phyloP scores from a whole-genome alignment of 2,329 filamentous ascomycete genomes.

The Ustulina deusta region DNA sequence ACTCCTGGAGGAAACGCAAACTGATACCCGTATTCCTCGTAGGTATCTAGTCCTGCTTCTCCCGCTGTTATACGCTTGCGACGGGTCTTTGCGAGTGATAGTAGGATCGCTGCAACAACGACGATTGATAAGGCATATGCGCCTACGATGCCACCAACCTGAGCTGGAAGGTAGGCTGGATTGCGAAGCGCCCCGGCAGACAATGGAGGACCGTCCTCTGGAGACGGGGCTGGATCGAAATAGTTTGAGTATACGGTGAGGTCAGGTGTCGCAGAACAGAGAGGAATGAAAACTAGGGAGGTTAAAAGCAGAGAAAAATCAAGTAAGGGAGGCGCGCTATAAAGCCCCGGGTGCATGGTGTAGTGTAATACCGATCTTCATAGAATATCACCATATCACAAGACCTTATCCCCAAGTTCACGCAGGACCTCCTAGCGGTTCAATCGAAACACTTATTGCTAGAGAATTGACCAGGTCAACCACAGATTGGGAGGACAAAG shows the following conservation, averaged over 20 bases:
- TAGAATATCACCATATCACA: constrained; percentile 45
- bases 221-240: constrained; percentile 67
- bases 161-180: constrained; percentile 76
- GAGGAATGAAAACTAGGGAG: constrained; percentile 45
- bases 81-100: constrained; percentile 69
- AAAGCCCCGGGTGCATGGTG: constrained; percentile 52
- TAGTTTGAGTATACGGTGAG: constrained; percentile 53
- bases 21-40: constrained; percentile 49
- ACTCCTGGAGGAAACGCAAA: constrained; percentile 44
- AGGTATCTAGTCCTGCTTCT: constrained; percentile 61
- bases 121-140: constrained; percentile 84
- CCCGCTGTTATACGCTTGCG: constrained; percentile 64
- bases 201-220: constrained; percentile 70
- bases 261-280: constrained; percentile 45
- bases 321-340: constrained; percentile 50
- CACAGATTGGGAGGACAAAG: constrained; percentile 58
- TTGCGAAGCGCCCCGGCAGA: constrained; percentile 71
- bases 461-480: constrained; percentile 60
- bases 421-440: constrained; percentile 57
- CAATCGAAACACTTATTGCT: constrained; percentile 65
- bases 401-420: constrained; percentile 43
- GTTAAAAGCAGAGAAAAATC: constrained; percentile 44
- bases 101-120: constrained; percentile 75
- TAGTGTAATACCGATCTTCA: constrained; percentile 51
- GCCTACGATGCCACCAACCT: constrained; percentile 86